Evolutionary conservation across 2,329 filamentous ascomycete species (phyloP), one percentile per base, ranked within the genome.

Genomic region (Colletotrichum eleusines): DNA sequence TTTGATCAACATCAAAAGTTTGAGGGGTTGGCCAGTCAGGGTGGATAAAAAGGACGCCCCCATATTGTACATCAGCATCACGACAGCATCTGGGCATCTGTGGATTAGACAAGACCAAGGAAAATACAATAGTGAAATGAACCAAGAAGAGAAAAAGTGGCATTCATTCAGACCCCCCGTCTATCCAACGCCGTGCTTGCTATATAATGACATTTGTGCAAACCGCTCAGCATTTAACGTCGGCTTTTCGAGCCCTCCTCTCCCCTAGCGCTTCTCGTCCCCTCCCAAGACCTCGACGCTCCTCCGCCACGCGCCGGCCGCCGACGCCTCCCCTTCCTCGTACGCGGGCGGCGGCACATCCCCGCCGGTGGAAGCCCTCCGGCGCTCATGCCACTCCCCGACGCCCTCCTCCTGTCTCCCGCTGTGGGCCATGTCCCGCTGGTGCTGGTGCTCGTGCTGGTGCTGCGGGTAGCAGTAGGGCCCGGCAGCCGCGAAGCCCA

Each of bases 41-140:
- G 48, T 14, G 40, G 26, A 20, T 48, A 31, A 58, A 23, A 40
- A 40, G 14, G 20, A 31, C 18, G 7, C n/a, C n/a, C 5, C 40
- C 50, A 33, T n/a, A 61, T 69, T 70, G 69, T 72, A 72, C 69
- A 72, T 69, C 57, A 71, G 35, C 57, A 63, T 71, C 59, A 71
- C 58, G 59, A 63, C 53, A 69, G 65, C 69, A 69, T 71, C 66
- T 42, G 60, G 53, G 66, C 66, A 70, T 71, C 20, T 58, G 69
- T 57, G 69, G 50, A 72, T 33, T 70, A 66, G 66, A 72, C 48
- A 59, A 68, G 62, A 46, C 40, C 46, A 58, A 38, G 61, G 54
- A 58, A 33, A 51, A 61, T 55, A 54, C 6, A 60, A 48, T 60
- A 31, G 51, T 57, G 46, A 70, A 65, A 66, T 62, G 66, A 63